These are phyloP conservation scores for Parmelia sp. DNA, from an alignment of 495 filamentous ascomycete genomes.

Conservation along the genomic window DNA sequence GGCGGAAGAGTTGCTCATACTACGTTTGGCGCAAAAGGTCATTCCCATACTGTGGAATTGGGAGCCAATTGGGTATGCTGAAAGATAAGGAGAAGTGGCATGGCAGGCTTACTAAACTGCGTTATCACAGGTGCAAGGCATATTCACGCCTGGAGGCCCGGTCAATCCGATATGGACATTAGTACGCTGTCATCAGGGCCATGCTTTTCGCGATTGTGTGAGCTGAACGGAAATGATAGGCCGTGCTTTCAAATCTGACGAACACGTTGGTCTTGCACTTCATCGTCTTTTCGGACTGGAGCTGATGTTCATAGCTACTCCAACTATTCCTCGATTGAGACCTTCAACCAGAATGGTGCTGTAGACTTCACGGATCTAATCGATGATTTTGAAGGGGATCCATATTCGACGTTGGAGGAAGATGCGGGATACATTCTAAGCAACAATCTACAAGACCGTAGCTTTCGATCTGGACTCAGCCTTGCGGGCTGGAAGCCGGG, in stretches of 20 bases:
- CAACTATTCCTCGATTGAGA: slow-evolving; percentile 54
- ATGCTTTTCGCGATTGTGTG: not conserved
- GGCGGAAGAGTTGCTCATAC: slow-evolving; percentile 55
- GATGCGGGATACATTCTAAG: slow-evolving; percentile 53
- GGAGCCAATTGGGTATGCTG: slow-evolving; percentile 60
- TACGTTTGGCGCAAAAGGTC: slow-evolving; percentile 46
- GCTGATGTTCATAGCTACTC: slow-evolving; percentile 43
- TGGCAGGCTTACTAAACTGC: not conserved
- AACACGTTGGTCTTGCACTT: not conserved
- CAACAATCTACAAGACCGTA: slow-evolving; percentile 58
- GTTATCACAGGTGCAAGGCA: slow-evolving; percentile 52
- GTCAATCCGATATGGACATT: slow-evolving; percentile 68
- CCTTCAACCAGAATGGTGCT: slow-evolving; percentile 52
- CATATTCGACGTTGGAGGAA: slow-evolving; percentile 44
- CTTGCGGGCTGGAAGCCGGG: slow-evolving; percentile 59
- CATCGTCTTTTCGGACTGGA: not conserved
- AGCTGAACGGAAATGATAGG: not conserved
- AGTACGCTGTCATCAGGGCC: slow-evolving; percentile 27
- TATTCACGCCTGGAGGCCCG: slow-evolving; percentile 49
- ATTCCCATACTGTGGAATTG: slow-evolving; percentile 52
- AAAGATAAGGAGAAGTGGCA: not conserved
- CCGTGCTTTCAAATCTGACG: not conserved
- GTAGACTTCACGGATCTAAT: slow-evolving; percentile 47
- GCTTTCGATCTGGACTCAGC: slow-evolving; percentile 52
- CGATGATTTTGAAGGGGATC: slow-evolving; percentile 45